A percentile compares a stretch with the other conserved stretches of the same genome.
These are phyloP conservation scores for Mycosphaerella sp. DNA, from an alignment of 2,329 filamentous ascomycete species.

Conservation along the genomic window DNA sequence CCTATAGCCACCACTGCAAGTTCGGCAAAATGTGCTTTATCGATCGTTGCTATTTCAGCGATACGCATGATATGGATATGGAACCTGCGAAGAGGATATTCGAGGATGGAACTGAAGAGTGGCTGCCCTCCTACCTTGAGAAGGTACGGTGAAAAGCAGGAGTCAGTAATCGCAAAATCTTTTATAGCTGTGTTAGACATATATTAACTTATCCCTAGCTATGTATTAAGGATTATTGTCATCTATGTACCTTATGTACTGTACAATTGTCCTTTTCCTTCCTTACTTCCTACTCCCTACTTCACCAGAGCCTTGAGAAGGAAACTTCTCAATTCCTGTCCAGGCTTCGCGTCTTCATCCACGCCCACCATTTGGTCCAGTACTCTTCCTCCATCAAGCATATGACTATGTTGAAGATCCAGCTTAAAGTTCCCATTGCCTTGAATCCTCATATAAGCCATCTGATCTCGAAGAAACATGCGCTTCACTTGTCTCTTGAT, in stretches of 20 bases:
- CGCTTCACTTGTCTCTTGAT: conserved; percentile 20
- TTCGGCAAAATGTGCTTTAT: conserved; percentile 34
- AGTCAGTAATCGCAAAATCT: too few relatives aligned
- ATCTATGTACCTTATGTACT: background rate
- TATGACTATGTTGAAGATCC: conserved; percentile 25
- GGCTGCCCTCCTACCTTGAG: conserved; percentile 24
- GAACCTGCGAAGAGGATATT: conserved; percentile 28
- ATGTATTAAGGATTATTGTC: too few relatives aligned
- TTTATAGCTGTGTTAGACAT: too few relatives aligned
- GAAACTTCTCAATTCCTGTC: background rate
- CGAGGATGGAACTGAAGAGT: conserved; percentile 31
- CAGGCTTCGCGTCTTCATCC: conserved; percentile 3
- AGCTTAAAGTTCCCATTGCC: conserved; percentile 25
- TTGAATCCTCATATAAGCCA: conserved; percentile 23
- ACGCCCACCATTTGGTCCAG: conserved; percentile 3
- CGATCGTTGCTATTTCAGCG: conserved; percentile 38
- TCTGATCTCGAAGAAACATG: conserved; percentile 28
- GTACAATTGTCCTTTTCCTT: background rate
- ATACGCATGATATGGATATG: conserved; percentile 32
- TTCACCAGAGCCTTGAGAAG: background rate
- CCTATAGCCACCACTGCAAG: conserved; percentile 40
- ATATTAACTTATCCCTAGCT: too few relatives aligned
- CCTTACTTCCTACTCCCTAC: background rate
- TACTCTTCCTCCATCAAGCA: conserved; percentile 25
- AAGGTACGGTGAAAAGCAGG: conserved; percentile 11